Conservation (phyloP, 257 asterid genomes). For the Capsicum rhomboideum region DNA sequence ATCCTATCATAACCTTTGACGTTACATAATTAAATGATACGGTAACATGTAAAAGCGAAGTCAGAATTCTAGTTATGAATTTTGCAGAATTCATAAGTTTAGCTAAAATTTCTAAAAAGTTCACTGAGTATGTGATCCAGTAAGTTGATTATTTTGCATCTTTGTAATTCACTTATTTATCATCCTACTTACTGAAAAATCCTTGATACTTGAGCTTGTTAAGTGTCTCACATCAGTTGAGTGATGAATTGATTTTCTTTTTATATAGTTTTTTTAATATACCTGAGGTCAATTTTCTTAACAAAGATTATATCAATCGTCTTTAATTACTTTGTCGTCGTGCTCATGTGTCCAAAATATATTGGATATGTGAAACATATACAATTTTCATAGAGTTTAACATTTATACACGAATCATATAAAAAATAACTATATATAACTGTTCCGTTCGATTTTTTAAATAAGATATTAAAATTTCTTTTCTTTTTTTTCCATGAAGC, state of each 20-base stretch:
- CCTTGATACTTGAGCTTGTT: neutral
- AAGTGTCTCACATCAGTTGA: neutral
- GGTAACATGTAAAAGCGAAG: neutral
- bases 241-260: neutral
- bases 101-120: neutral
- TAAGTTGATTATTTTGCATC: neutral
- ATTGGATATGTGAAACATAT: neutral
- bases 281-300: too few species aligned
- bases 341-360: neutral
- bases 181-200: neutral
- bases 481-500: conserved; percentile 14
- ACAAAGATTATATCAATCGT: neutral
- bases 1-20: neutral
- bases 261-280: too few species aligned
- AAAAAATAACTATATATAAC: neutral
- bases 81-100: neutral
- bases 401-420: neutral
- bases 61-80: neutral
- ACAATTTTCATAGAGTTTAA: neutral
- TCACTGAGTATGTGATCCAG: neutral
- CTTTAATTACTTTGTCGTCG: neutral
- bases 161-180: neutral
- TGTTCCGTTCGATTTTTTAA: neutral
- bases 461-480: neutral
- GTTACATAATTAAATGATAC: too few species aligned